These are phyloP conservation scores for Oenanthe javanica DNA, from an alignment of 140 eudicot genomes.

Conservation along the genomic window DNA sequence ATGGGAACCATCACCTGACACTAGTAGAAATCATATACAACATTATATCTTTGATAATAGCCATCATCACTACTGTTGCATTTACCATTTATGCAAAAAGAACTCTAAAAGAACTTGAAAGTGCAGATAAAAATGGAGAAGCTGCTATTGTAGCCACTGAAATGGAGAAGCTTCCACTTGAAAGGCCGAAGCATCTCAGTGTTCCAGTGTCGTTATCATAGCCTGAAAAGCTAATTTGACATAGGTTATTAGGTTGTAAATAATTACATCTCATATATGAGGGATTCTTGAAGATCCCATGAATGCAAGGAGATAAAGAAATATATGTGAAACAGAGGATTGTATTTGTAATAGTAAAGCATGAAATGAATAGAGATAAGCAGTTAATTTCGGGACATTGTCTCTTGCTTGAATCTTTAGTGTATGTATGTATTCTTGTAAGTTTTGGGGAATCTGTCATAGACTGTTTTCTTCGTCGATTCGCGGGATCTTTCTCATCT, in stretches of 20 bases:
- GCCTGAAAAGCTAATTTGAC: background rate
- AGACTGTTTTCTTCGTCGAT: background rate
- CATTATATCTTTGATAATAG: constrained; percentile 63
- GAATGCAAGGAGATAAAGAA: background rate
- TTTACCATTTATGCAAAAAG: constrained; percentile 71
- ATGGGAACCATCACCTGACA: constrained; percentile 63
- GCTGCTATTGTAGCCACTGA: constrained; percentile 25
- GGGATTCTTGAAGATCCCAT: background rate
- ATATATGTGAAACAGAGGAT: background rate
- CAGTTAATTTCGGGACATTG: background rate
- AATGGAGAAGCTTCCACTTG: constrained; percentile 49
- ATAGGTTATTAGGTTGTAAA: constrained; percentile 4
- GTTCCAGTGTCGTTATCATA: constrained; percentile 22
- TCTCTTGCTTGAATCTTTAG: background rate
- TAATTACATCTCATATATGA: background rate
- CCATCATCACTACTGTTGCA: constrained; percentile 48
- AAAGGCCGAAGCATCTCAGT: constrained; percentile 34
- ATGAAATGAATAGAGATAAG: background rate
- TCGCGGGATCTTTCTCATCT: too few species aligned
- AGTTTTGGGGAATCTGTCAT: too few species aligned
- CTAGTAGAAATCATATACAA: constrained; percentile 75
- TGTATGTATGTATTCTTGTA: too few species aligned
- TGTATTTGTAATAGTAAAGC: background rate
- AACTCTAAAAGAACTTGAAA: constrained; percentile 43
- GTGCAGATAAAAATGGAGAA: constrained; percentile 33